phyloP scores from a whole-genome alignment of 2,329 filamentous ascomycete species.

The Fusarium haematococcum region DNA sequence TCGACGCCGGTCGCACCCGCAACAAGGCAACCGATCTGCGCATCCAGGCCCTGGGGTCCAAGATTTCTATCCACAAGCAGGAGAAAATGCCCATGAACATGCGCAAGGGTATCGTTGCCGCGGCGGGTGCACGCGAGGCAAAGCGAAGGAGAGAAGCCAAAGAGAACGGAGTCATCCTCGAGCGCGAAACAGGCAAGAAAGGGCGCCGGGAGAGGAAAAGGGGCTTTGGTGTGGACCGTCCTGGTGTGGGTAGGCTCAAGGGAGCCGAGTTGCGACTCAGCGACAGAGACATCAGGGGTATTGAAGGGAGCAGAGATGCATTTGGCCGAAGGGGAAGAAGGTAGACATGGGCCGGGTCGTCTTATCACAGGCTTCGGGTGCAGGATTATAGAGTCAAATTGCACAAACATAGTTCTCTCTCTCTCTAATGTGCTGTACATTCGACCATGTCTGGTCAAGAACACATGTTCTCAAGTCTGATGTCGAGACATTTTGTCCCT shows the following conservation, averaged over 20 bases:
- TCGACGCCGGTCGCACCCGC: conserved; percentile 75
- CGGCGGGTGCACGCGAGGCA: conserved; percentile 73
- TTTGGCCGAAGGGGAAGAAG: conserved; percentile 54
- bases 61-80: conserved; percentile 78
- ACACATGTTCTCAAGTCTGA: conserved; percentile 22
- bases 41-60: conserved; percentile 84
- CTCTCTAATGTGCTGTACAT: conserved; percentile 30
- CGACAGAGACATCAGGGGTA: conserved; percentile 78
- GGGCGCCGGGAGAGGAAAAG: conserved; percentile 56
- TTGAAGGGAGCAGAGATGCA: conserved; percentile 67
- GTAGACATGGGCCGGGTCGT: neutral
- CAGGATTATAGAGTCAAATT: conserved; percentile 1
- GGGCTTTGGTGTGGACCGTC: conserved; percentile 77
- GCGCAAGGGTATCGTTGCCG: conserved; percentile 83
- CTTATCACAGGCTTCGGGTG: neutral
- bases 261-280: conserved; percentile 85
- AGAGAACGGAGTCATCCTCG: conserved; percentile 92
- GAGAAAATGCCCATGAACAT: conserved; percentile 90
- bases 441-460: conserved; percentile 20
- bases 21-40: conserved; percentile 87
- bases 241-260: conserved; percentile 82
- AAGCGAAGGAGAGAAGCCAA: conserved; percentile 81
- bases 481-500: conserved; percentile 24
- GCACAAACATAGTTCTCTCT: conserved; percentile 26
- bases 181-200: conserved; percentile 62